These are phyloP conservation scores for Talaromyces sp. DNA, from an alignment of 2,329 filamentous ascomycete genomes.

Conservation along the genomic window DNA sequence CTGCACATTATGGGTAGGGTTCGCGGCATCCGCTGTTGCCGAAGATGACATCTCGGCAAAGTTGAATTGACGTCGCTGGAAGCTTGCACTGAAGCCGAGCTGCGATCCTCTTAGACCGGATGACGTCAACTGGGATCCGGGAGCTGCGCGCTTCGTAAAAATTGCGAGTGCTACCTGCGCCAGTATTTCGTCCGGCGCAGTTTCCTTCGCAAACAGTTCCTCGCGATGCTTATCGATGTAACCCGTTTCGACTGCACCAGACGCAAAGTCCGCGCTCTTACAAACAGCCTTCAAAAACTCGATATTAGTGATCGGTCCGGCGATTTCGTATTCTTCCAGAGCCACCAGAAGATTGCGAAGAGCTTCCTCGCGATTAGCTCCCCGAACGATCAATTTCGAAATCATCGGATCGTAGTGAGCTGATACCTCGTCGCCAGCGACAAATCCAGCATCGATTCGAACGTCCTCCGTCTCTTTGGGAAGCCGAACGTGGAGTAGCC, in stretches of 20 bases:
- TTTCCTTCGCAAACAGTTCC: constrained; percentile 67
- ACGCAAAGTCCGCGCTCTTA: constrained; percentile 73
- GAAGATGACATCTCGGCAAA: constrained; percentile 49
- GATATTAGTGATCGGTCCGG: constrained; percentile 89
- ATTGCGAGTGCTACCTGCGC: constrained; percentile 82
- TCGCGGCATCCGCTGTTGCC: constrained; percentile 37
- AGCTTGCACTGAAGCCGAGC: constrained; percentile 59
- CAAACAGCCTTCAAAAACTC: constrained; percentile 92
- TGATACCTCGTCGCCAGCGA: constrained; percentile 85
- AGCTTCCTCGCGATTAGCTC: constrained; percentile 70
- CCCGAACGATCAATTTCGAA: constrained; percentile 90
- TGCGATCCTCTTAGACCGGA: constrained; percentile 28
- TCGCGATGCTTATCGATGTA: constrained; percentile 87
- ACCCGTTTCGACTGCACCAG: constrained; percentile 87
- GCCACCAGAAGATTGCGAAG: constrained; percentile 78
- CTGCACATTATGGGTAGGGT: constrained; percentile 43
- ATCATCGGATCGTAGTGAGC: constrained; percentile 99
- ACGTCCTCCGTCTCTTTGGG: constrained; percentile 67
- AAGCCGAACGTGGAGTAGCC: constrained; percentile 74
- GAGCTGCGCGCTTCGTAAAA: constrained; percentile 49
- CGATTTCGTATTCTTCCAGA: constrained; percentile 84
- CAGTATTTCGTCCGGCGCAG: constrained; percentile 67
- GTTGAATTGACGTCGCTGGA: constrained; percentile 61
- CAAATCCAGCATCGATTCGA: constrained; percentile 89
- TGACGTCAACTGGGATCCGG: constrained; percentile 26